Evolutionary conservation across 768 basidiomycete genomes (phyloP).

Genomic region (Candolleomyces efflorescens): DNA sequence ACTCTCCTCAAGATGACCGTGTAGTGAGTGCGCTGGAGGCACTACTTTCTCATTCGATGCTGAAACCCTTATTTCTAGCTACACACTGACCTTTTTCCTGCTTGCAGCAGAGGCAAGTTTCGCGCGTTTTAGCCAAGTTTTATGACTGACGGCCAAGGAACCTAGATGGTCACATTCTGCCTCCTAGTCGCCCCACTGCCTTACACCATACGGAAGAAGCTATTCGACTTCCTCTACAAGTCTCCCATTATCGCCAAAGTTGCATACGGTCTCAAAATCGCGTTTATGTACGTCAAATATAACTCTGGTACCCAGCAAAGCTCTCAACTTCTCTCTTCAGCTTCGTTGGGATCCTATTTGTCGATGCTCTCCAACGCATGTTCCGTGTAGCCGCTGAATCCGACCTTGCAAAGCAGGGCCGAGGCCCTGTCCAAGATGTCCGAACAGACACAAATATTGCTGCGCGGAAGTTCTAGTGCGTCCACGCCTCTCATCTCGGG

Average conservation of each 20-base stretch:
- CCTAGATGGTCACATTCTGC: slow-evolving; percentile 79
- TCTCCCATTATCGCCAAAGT: slow-evolving; percentile 74
- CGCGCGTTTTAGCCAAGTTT: not conserved
- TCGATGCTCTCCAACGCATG: slow-evolving; percentile 93
- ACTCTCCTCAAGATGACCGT: slow-evolving; percentile 11
- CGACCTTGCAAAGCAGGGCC: slow-evolving; percentile 58
- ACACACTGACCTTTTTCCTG: slow-evolving; percentile 75
- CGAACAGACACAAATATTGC: slow-evolving; percentile 85
- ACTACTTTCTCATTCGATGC: not conserved
- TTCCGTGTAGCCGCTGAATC: slow-evolving; percentile 71
- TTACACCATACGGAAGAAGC: slow-evolving; percentile 59
- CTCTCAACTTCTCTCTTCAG: slow-evolving; percentile 27
- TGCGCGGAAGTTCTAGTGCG: slow-evolving; percentile 91
- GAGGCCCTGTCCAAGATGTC: slow-evolving; percentile 51
- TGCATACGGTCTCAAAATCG: slow-evolving; percentile 89
- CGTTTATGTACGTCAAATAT: slow-evolving; percentile 68
- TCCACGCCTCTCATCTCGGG: slow-evolving; percentile 9
- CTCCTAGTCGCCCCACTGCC: slow-evolving; percentile 84
- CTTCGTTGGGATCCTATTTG: slow-evolving; percentile 83
- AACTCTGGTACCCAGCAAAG: not conserved
- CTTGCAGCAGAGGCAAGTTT: slow-evolving; percentile 63
- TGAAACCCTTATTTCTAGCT: slow-evolving; percentile 36
- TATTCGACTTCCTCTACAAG: slow-evolving; percentile 71
- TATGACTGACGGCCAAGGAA: not conserved
- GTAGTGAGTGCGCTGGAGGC: not conserved